phyloP scores from a whole-genome alignment of 2,329 filamentous ascomycete species.

The Pseudogymnoascus sp. region DNA sequence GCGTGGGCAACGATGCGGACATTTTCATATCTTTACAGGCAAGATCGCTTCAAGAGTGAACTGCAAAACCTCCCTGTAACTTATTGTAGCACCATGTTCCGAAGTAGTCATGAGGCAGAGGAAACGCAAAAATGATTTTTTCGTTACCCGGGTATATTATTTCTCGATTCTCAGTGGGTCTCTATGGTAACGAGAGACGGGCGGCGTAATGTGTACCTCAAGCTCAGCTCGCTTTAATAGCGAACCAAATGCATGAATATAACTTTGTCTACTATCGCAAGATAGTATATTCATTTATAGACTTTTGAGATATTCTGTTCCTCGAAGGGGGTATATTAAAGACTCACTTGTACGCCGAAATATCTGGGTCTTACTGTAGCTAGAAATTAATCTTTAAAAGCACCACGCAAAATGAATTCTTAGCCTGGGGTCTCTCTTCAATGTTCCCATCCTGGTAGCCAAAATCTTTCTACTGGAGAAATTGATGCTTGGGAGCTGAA shows the following conservation, averaged over 20 bases:
- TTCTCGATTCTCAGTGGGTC: no score
- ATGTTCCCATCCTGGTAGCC: not conserved
- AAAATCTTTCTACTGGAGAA: not conserved
- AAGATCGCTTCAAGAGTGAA: no score
- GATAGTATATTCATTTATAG: not conserved
- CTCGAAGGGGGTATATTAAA: not conserved
- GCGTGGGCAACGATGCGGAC: no score
- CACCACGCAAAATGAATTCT: not conserved
- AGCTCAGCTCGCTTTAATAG: not conserved
- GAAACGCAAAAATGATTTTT: not conserved
- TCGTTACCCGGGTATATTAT: no score
- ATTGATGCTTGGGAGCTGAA: not conserved
- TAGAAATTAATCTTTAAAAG: not conserved
- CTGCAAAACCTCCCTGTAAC: no score
- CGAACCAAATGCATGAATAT: not conserved
- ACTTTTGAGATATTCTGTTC: not conserved
- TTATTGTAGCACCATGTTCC: not conserved
- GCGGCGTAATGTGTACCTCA: not conserved
- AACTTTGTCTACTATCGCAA: not conserved
- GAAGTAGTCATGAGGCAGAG: not conserved
- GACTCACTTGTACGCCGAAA: not conserved
- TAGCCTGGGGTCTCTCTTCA: not conserved
- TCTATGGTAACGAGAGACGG: no score
- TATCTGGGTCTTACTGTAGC: not conserved
- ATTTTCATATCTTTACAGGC: no score